These are phyloP conservation scores for Agrocybe pediades DNA, from an alignment of 768 basidiomycete genomes.

Conservation along the genomic window DNA sequence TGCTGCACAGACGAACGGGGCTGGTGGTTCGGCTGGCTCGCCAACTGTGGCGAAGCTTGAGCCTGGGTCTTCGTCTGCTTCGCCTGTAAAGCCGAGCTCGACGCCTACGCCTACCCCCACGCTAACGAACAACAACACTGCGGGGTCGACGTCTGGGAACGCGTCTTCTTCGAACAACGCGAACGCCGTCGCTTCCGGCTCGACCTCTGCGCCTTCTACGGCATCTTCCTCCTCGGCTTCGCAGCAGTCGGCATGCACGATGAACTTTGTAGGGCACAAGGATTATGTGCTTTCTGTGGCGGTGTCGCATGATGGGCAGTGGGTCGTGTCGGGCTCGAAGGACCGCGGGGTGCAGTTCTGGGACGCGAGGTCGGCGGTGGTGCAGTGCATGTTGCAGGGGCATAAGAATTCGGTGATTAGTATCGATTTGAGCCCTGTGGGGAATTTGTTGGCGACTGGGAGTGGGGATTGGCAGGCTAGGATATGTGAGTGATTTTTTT, in stretches of 20 bases:
- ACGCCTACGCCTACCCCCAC: not conserved
- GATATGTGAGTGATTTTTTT: conserved; percentile 38
- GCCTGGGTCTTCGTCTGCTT: not conserved
- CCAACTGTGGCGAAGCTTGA: not conserved
- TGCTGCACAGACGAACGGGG: conserved; percentile 11
- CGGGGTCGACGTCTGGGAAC: not conserved
- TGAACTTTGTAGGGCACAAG: conserved; percentile 91
- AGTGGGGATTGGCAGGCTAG: conserved; percentile 57
- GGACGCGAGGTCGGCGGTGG: conserved; percentile 73
- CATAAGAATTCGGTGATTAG: conserved; percentile 61
- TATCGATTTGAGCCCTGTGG: conserved; percentile 48
- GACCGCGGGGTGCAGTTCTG: conserved; percentile 96
- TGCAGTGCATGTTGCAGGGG: conserved; percentile 92
- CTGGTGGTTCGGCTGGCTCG: conserved; percentile 2
- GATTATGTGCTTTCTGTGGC: conserved; percentile 59
- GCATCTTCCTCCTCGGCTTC: not conserved
- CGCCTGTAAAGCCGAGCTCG: not conserved
- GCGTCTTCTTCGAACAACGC: not conserved
- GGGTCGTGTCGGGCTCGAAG: conserved; percentile 94
- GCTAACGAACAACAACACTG: not conserved
- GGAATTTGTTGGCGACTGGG: conserved; percentile 50
- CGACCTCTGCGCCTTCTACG: not conserved
- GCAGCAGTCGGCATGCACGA: conserved; percentile 49
- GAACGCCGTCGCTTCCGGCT: not conserved
- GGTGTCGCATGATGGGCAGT: conserved; percentile 88